Base-by-base conservation (phyloP, 495 filamentous ascomycete genomes). In the Penicillium simplicissimum region DNA sequence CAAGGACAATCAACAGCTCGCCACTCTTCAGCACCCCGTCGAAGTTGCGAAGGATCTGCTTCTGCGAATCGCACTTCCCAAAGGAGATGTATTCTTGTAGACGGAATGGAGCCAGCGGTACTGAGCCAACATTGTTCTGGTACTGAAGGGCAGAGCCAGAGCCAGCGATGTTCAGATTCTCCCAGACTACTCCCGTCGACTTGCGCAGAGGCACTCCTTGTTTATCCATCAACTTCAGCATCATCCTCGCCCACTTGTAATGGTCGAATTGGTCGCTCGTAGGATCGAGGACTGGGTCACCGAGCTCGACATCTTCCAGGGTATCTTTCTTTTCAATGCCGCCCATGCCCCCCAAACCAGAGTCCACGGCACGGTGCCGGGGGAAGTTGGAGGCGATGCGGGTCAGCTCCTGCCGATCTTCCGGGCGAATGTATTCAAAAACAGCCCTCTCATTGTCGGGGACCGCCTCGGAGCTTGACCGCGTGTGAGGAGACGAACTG, bases 281-380 rank as follows among this genome's bases (percentile, higher is more conserved):
- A 9, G 85, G 85, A 69, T 88, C 82, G n/a, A 87, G 71, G 8
- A 78, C 72, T 0, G 84, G 81, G 62, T 84, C 82, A 7, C 79
- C 74, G 37, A 78, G 52, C 28, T 73, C 66, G 28, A 84, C 42
- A 52, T 69, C 75, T 28, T 77, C 77, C 15, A 82, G 49, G 10
- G 80, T 84, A 63, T 82, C 79, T 55, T 66, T 76, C 19, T 75
- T 70, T 53, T 75, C 64, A 6, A 82, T 64, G 8, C 45, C 59
- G 10, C 33, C 54, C 64, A 67, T 58, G 23, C 70, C 72, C 14
- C 57, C 66, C 17, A 63, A 55, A 9, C 57, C 64, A 31, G 69
- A 73, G 21, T 67, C 55, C 38, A 68, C 60, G 1, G 65, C 42
- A 35, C 65, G 71, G 54, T 68, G 76, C 5, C 67, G 63, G 28